Evolutionary conservation across 108 stramenopile genomes (phyloP).

Genomic region (Skeletonema marinoi): DNA sequence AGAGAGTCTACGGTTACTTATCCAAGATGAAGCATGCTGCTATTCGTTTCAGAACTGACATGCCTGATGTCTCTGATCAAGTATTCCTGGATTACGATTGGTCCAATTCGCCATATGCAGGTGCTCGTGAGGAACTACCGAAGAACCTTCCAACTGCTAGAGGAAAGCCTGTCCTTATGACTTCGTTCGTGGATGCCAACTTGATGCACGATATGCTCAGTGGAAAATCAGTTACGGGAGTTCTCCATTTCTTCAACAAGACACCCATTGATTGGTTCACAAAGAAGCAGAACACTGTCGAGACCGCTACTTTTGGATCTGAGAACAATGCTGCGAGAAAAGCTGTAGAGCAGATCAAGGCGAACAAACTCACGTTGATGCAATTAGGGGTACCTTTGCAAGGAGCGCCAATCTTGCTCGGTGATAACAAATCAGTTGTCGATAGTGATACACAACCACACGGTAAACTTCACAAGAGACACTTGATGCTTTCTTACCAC

Average conservation of each 20-base stretch:
- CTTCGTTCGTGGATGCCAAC: slow-evolving; percentile 29
- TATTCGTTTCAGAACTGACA: slow-evolving; percentile 12
- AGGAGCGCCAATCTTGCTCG: no score
- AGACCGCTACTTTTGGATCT: slow-evolving; percentile 26
- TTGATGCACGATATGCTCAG: slow-evolving; percentile 1
- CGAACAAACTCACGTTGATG: not conserved
- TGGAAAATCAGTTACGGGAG: slow-evolving; percentile 36
- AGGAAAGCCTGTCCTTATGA: slow-evolving; percentile 17
- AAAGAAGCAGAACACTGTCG: slow-evolving; percentile 51
- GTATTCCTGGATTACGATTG: no score
- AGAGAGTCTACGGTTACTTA: slow-evolving; percentile 34
- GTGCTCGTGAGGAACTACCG: no score
- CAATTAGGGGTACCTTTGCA: no score
- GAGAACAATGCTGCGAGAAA: not conserved
- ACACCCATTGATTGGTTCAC: slow-evolving; percentile 40
- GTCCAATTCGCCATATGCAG: no score
- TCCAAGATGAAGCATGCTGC: slow-evolving; percentile 1
- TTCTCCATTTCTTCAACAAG: slow-evolving; percentile 23
- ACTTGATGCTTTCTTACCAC: no score
- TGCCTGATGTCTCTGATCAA: slow-evolving; percentile 5
- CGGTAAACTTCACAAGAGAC: no score
- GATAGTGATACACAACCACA: no score
- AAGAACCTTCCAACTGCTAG: not conserved
- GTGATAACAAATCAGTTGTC: no score
- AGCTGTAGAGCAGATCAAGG: slow-evolving; percentile 18